Evolutionary conservation across 768 basidiomycete genomes (phyloP).

Genomic region (Mycena belliarum): DNA sequence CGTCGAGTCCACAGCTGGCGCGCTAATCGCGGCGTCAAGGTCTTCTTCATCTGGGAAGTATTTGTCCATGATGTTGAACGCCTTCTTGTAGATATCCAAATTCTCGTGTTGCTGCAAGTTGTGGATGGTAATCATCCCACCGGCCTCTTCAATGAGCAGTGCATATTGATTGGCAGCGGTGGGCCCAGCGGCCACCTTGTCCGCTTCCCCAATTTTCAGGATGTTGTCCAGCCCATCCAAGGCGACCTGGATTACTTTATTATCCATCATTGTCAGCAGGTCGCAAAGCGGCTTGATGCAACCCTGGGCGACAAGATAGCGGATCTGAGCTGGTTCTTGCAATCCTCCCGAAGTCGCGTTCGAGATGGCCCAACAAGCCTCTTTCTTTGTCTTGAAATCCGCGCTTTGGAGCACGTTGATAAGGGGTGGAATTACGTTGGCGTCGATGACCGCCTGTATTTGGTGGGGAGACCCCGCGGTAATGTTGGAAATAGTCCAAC

Average conservation of each 20-base stretch:
- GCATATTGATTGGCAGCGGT: conserved; percentile 93
- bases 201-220: conserved; percentile 94
- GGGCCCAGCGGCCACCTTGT: conserved; percentile 82
- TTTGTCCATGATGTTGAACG: conserved; percentile 97
- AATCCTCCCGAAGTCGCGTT: conserved; percentile 99
- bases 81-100: conserved; percentile 99
- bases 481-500: conserved; percentile 99
- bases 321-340: conserved; percentile 94
- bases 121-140: conserved; percentile 98
- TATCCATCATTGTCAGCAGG: conserved; percentile 96
- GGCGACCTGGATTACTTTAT: conserved; percentile 99
- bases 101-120: conserved; percentile 99
- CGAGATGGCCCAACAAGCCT: conserved; percentile 99
- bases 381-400: conserved; percentile 99
- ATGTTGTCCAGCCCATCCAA: conserved; percentile 98
- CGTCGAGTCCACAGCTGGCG: conserved; percentile 73
- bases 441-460: conserved; percentile 97
- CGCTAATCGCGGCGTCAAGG: conserved; percentile 76
- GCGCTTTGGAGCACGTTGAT: conserved; percentile 97
- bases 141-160: conserved; percentile 93
- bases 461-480: conserved; percentile 97
- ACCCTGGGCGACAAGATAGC: conserved; percentile 97
- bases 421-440: conserved; percentile 95
- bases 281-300: conserved; percentile 99
- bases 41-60: conserved; percentile 99